Percentiles rank a stretch among this genome's conserved stretches.
phyloP scores from a whole-genome alignment of 1,284 basidiomycete species.

The Phlebopus sp. region DNA sequence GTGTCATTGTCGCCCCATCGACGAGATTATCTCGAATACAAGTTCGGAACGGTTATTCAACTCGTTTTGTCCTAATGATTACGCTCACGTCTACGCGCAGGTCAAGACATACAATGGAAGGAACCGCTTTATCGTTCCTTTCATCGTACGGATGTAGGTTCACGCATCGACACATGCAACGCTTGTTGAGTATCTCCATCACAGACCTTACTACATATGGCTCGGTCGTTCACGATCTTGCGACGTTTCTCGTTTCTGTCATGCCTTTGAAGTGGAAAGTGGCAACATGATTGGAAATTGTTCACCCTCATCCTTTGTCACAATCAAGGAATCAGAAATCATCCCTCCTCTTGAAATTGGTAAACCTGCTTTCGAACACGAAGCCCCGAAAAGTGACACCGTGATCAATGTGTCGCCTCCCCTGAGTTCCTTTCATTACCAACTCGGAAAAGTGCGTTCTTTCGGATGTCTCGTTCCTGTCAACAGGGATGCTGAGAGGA shows the following conservation, averaged over 20 bases:
- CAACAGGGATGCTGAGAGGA: neutral
- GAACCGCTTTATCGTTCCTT: conserved; percentile 69
- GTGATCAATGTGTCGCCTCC: conserved; percentile 56
- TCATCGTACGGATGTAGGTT: conserved; percentile 62
- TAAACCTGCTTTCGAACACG: conserved; percentile 34
- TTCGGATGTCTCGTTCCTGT: neutral
- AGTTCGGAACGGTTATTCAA: conserved; percentile 62
- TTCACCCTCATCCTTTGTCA: conserved; percentile 39
- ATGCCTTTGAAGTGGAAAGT: conserved; percentile 70
- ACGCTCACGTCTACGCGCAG: conserved; percentile 20
- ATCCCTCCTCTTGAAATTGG: conserved; percentile 42
- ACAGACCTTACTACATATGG: conserved; percentile 74
- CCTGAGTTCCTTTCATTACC: conserved; percentile 76
- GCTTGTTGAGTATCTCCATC: neutral
- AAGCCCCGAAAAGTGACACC: conserved; percentile 25
- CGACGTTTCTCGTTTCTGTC: conserved; percentile 57
- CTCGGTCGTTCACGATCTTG: conserved; percentile 68
- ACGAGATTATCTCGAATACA: conserved; percentile 78
- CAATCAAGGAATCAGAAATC: conserved; percentile 32
- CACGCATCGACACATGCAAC: neutral
- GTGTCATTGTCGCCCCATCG: conserved; percentile 69
- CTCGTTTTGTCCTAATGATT: neutral
- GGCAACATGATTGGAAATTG: conserved; percentile 63
- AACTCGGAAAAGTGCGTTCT: conserved; percentile 49
- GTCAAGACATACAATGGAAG: conserved; percentile 72